phyloP scores from a whole-genome alignment of 768 basidiomycete species.

The Rhodotorula paludigena region DNA sequence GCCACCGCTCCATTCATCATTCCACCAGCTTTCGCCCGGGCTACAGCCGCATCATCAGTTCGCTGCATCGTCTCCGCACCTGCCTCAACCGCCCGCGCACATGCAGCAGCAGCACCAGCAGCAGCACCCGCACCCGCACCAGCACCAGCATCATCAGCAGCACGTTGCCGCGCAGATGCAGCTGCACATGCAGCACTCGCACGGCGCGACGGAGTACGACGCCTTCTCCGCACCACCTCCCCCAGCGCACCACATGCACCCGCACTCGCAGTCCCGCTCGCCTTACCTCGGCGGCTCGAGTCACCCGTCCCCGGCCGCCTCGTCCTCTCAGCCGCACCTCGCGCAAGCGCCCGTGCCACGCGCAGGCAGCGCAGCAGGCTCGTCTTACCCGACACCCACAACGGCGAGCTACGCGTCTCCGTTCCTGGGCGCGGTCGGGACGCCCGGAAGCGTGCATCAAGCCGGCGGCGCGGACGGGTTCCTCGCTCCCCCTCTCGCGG shows the following conservation, averaged over 20 bases:
- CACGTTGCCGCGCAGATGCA: too few relatives aligned
- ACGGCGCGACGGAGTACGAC: not conserved
- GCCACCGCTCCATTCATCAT: too few relatives aligned
- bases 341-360: too few relatives aligned
- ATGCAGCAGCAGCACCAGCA: not conserved
- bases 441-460: not conserved
- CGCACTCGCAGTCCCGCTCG: too few relatives aligned
- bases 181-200: not conserved
- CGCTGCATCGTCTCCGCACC: not conserved
- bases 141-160: not conserved
- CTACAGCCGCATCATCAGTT: not conserved
- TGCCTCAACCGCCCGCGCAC: not conserved
- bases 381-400: slow-evolving; percentile 8
- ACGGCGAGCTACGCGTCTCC: slow-evolving; percentile 2
- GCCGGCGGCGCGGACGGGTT: not conserved
- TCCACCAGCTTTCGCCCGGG: not conserved
- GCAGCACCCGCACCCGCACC: not conserved
- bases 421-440: not conserved
- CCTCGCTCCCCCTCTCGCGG: not conserved
- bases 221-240: not conserved
- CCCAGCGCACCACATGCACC: too few relatives aligned
- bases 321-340: too few relatives aligned
- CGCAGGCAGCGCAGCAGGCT: too few relatives aligned
- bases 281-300: too few relatives aligned
- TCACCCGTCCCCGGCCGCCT: too few relatives aligned